A percentile compares a stretch with the other conserved stretches of the same genome.
These are phyloP conservation scores for Pythium rhizo-oryzae DNA, from an alignment of 352 stramenopile genomes.

Conservation along the genomic window DNA sequence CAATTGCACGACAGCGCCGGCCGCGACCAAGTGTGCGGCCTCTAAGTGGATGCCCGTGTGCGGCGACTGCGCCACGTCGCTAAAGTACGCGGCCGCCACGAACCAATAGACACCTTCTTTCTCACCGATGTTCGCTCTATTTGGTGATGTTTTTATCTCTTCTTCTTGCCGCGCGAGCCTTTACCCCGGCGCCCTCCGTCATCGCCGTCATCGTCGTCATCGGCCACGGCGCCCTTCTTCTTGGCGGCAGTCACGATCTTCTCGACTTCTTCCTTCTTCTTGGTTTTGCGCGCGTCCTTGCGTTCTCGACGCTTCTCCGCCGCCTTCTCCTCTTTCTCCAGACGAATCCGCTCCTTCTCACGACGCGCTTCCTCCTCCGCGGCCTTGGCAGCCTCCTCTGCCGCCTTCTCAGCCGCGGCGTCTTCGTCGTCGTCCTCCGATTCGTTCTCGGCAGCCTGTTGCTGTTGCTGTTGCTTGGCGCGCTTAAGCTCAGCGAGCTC, in stretches of 20 bases:
- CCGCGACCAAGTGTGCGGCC: slow-evolving; percentile 76
- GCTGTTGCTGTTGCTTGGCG: slow-evolving; percentile 35
- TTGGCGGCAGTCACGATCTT: slow-evolving; percentile 55
- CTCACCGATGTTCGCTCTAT: slow-evolving; percentile 5
- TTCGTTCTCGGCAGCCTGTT: slow-evolving; percentile 15
- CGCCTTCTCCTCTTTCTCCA: slow-evolving; percentile 79
- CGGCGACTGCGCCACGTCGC: slow-evolving; percentile 43
- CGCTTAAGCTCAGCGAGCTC: slow-evolving; percentile 46
- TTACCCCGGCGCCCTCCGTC: slow-evolving; percentile 45
- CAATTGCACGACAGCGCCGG: slow-evolving; percentile 50
- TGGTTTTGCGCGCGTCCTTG: slow-evolving; percentile 81
- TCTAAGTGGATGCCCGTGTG: slow-evolving; percentile 90
- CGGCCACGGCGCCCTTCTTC: slow-evolving; percentile 41
- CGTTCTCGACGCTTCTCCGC: slow-evolving; percentile 78
- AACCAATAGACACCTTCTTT: slow-evolving; percentile 25
- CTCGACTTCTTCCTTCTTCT: slow-evolving; percentile 80
- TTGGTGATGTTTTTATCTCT: slow-evolving; percentile 23
- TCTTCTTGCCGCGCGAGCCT: slow-evolving; percentile 29
- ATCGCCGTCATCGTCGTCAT: slow-evolving; percentile 38
- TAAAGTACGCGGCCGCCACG: slow-evolving; percentile 35
- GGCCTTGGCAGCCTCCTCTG: slow-evolving; percentile 32
- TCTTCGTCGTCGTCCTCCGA: background rate
- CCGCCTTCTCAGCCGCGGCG: slow-evolving; percentile 8
- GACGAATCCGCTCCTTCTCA: slow-evolving; percentile 51
- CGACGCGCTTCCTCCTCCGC: slow-evolving; percentile 34